These are phyloP conservation scores for Claviceps maximensis DNA, from an alignment of 2,329 filamentous ascomycete species.

Conservation along the genomic window DNA sequence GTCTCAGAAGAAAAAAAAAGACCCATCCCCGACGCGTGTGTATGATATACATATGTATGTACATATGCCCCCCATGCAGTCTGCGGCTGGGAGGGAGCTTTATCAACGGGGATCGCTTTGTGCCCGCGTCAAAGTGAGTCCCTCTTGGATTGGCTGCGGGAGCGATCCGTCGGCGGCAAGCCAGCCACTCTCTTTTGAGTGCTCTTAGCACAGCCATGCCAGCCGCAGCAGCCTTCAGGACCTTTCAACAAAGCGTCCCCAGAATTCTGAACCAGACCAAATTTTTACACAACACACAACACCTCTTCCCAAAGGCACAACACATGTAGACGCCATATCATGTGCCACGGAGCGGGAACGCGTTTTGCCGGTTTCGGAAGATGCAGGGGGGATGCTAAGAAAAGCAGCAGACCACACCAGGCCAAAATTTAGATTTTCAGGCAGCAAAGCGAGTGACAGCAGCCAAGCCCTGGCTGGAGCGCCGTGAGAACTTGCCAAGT, in stretches of 20 bases:
- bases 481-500: neutral
- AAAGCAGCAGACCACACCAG: neutral
- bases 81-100: too few species aligned
- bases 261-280: neutral
- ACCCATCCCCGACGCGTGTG: too few species aligned
- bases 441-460: neutral
- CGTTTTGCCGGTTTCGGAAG: neutral
- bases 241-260: too few species aligned
- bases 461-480: too few species aligned
- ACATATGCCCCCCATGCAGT: too few species aligned
- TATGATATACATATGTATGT: too few species aligned
- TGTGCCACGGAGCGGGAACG: neutral
- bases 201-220: neutral
- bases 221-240: too few species aligned
- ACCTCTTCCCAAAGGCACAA: too few species aligned
- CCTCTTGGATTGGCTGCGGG: neutral
- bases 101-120: too few species aligned
- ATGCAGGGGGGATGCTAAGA: neutral
- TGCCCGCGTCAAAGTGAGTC: too few species aligned
- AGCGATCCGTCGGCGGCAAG: neutral
- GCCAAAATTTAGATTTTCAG: neutral
- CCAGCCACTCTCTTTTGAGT: neutral
- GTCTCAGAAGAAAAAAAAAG: too few species aligned
- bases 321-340: neutral
- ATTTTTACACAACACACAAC: neutral